Percentiles rank a stretch among this genome's conserved stretches.
phyloP scores from a whole-genome alignment of 495 filamentous ascomycete genomes.

The Talaromyces stipitatus region DNA sequence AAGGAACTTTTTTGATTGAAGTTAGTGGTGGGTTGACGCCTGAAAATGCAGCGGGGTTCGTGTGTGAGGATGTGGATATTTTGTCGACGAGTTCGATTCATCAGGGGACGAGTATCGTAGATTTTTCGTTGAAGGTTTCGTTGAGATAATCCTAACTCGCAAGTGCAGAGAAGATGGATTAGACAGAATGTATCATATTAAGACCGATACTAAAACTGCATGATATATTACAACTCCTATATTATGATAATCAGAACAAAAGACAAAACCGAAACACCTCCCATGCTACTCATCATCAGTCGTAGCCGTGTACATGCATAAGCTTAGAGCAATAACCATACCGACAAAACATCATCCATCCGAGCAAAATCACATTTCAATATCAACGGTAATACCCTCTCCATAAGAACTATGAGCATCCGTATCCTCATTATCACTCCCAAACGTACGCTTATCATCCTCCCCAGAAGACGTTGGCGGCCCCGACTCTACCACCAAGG shows the following conservation, averaged over 20 bases:
- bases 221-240: neutral
- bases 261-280: neutral
- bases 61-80: conserved; percentile 86
- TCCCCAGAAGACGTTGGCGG: conserved; percentile 4
- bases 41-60: conserved; percentile 72
- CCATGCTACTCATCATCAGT: neutral
- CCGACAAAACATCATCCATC: neutral
- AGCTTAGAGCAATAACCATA: neutral
- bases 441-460: conserved; percentile 6
- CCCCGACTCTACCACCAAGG: conserved; percentile 1
- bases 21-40: conserved; percentile 85
- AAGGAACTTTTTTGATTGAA: conserved; percentile 64
- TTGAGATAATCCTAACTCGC: conserved; percentile 16
- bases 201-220: neutral
- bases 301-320: neutral
- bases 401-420: conserved; percentile 36
- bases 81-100: conserved; percentile 94
- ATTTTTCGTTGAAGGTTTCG: conserved; percentile 89
- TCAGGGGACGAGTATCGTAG: conserved; percentile 85
- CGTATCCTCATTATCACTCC: conserved; percentile 18
- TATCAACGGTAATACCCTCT: conserved; percentile 36
- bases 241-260: neutral
- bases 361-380: conserved; percentile 28
- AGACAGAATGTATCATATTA: conserved; percentile 1
- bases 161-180: neutral